phyloP scores from a whole-genome alignment of 768 basidiomycete genomes.

The Phylloporus arenicola region DNA sequence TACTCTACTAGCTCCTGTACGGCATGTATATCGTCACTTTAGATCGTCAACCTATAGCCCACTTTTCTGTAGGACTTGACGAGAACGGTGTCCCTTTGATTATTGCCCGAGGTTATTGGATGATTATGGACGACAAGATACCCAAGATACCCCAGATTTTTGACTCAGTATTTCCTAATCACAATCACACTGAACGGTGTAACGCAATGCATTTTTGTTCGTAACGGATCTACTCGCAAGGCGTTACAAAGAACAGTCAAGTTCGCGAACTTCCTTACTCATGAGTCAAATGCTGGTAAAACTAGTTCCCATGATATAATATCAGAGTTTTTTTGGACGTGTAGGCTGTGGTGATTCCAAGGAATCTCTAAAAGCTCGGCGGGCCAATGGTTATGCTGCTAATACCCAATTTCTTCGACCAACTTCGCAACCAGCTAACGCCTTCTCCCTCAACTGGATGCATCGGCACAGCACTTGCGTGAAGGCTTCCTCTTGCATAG shows the following conservation, averaged over 20 bases:
- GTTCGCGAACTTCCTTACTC: too few species aligned
- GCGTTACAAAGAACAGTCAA: too few species aligned
- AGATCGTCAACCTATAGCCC: background rate
- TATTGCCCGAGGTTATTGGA: background rate
- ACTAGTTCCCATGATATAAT: too few species aligned
- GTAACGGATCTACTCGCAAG: too few species aligned
- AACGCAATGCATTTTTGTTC: background rate
- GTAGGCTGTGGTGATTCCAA: too few species aligned
- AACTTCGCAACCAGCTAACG: slow-evolving; percentile 28
- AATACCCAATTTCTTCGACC: slow-evolving; percentile 27
- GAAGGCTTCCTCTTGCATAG: slow-evolving; percentile 19
- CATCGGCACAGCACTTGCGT: slow-evolving; percentile 2
- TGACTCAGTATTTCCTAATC: too few species aligned
- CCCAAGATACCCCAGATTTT: background rate
- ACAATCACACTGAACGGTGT: too few species aligned
- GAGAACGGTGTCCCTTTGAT: slow-evolving; percentile 6
- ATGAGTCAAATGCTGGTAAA: too few species aligned
- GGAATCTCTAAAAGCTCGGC: slow-evolving; percentile 13
- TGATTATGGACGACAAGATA: background rate
- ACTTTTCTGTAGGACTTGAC: slow-evolving; percentile 12
- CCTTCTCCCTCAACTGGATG: slow-evolving; percentile 26
- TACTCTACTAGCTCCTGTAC: slow-evolving; percentile 4
- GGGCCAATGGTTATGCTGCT: slow-evolving; percentile 25
- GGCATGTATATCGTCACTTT: slow-evolving; percentile 4
- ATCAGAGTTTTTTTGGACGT: too few species aligned